Evolutionary conservation across 805 yeast genomes (phyloP), one percentile per base, ranked within the genome.

Genomic region (Ogataea corticis): DNA sequence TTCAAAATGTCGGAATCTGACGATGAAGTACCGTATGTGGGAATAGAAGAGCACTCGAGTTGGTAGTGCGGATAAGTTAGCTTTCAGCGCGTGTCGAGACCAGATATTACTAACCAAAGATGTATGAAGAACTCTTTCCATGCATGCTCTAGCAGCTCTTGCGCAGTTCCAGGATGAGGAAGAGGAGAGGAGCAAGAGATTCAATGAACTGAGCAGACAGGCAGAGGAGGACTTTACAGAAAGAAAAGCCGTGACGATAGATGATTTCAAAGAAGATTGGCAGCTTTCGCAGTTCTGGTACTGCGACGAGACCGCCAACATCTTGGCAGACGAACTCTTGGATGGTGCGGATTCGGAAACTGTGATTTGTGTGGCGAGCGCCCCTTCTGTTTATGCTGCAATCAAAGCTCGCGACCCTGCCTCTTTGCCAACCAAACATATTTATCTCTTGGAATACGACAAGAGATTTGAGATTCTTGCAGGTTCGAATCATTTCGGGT

Each of bases 241-340:
- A n/a, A 56, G 64, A 38, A 45, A 51, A 17, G 31, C 43, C 11
- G 42, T 60, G 11, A 46, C 64, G 16, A 91, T 91, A 65, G 87
- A 83, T 42, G 72, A 80, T 31, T 90, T 90, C 64, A 74, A 85
- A 59, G 97, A 90, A 65, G 96, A 90, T 66, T 90, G 97, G 97
- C 94, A 88, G 59, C 72, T 91, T 31, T 88, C 96, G 1, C 97
- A 90, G 65, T 90, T 90, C 67, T 90, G 97, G 90, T 90, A 88
- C 60, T 69, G 76, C 45, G 91, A 88, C 49, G 66, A 70, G 2
- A 90, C 97, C 0, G 90, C 96, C 0, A 75, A 73, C 41, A 59
- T 67, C 0, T 63, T 88, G 15, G 94, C 88, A 0, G 77, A 76
- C 49, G 94, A 87, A 7, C 69, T 89, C 33, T 65, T 89, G 12